Conservation (phyloP, 2,329 filamentous ascomycete genomes). For the Colletotrichum spinosum region DNA sequence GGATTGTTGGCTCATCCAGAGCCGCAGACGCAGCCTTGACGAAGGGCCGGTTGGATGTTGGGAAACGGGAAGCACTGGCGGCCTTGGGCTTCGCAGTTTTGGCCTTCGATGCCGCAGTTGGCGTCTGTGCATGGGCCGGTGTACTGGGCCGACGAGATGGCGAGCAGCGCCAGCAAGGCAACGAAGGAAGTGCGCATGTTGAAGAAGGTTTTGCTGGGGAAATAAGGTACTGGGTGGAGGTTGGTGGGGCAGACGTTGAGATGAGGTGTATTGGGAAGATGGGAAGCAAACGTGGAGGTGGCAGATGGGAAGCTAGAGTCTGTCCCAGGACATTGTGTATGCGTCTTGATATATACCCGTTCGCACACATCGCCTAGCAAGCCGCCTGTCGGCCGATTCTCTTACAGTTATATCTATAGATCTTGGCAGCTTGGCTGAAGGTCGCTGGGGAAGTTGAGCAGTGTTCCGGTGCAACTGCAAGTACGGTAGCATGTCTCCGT, state of each 20-base stretch:
- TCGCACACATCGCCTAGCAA: too few relatives aligned
- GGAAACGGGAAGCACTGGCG: conserved; percentile 34
- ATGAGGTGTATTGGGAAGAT: background rate
- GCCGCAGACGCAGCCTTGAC: conserved; percentile 34
- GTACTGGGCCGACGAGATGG: conserved; percentile 15
- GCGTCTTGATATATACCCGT: too few relatives aligned
- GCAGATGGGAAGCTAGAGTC: too few relatives aligned
- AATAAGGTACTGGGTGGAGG: background rate
- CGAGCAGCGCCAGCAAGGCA: conserved; percentile 20
- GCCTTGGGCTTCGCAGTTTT: conserved; percentile 30
- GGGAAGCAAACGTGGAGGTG: too few relatives aligned
- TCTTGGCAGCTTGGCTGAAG: too few relatives aligned
- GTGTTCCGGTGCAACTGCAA: too few relatives aligned
- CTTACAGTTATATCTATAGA: too few relatives aligned
- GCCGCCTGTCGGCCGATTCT: too few relatives aligned
- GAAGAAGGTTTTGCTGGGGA: background rate
- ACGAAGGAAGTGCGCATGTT: conserved; percentile 25
- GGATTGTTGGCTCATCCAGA: conserved; percentile 16
- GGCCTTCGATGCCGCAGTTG: conserved; percentile 27
- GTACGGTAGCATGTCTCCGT: too few relatives aligned
- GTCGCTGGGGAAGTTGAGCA: too few relatives aligned
- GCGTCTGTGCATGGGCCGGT: conserved; percentile 28
- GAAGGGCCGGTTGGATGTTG: conserved; percentile 29
- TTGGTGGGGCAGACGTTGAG: background rate
- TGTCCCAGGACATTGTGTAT: too few relatives aligned